phyloP scores from a whole-genome alignment of 768 basidiomycete genomes.

The Boletellus emodensis region DNA sequence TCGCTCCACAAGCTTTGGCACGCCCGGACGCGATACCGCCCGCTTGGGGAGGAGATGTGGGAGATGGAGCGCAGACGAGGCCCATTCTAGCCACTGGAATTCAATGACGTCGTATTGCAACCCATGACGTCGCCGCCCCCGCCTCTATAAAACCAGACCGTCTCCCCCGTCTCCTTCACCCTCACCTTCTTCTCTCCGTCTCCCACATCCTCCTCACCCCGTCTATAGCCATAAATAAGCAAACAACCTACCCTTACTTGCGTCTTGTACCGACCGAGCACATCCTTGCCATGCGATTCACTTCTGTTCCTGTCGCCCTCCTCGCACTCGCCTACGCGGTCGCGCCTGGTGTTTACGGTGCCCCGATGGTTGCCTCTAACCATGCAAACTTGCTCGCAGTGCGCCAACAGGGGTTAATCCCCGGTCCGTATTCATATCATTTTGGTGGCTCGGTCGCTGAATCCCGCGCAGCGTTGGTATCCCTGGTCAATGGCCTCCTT shows the following conservation, averaged over 20 bases:
- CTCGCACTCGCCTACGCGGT: slow-evolving; percentile 16
- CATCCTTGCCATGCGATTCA: slow-evolving; percentile 27
- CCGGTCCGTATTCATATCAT: not conserved
- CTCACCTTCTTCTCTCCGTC: slow-evolving; percentile 1
- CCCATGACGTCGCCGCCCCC: slow-evolving; percentile 4
- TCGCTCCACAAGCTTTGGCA: slow-evolving; percentile 43
- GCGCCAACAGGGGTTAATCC: not conserved
- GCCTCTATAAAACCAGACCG: slow-evolving; percentile 18
- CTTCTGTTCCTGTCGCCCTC: slow-evolving; percentile 16
- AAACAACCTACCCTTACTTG: slow-evolving; percentile 17
- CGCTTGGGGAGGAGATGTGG: slow-evolving; percentile 48
- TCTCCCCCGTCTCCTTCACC: slow-evolving; percentile 4
- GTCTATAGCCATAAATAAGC: slow-evolving; percentile 11
- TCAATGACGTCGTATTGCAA: slow-evolving; percentile 11
- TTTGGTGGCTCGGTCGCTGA: not conserved
- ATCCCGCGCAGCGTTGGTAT: not conserved
- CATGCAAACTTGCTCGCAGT: not conserved
- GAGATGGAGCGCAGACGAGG: slow-evolving; percentile 53
- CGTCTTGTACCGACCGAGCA: slow-evolving; percentile 18
- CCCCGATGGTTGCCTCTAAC: slow-evolving; percentile 9
- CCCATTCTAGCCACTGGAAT: slow-evolving; percentile 17
- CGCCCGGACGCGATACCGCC: slow-evolving; percentile 33
- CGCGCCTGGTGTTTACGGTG: slow-evolving; percentile 14
- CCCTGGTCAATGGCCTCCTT: not conserved
- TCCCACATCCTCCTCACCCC: slow-evolving; percentile 8